phyloP scores from a whole-genome alignment of 345 rosid species.

The Linum lewisii region DNA sequence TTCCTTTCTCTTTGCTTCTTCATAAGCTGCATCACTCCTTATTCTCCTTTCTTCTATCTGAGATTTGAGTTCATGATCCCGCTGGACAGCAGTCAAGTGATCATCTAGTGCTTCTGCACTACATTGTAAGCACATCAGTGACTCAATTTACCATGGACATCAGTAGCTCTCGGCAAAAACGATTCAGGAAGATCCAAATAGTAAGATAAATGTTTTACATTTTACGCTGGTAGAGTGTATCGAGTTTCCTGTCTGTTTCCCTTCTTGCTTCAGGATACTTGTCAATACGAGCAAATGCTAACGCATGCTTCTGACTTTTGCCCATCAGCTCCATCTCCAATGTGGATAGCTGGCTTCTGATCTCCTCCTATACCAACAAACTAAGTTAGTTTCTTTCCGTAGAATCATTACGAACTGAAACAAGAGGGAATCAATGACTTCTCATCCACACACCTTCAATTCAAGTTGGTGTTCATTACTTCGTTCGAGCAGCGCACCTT shows the following conservation, averaged over 20 bases:
- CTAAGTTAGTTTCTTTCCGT: neutral
- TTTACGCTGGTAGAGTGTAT: slow-evolving; percentile 74
- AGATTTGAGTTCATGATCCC: slow-evolving; percentile 70
- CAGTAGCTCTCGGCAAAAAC: neutral
- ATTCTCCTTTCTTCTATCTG: slow-evolving; percentile 85
- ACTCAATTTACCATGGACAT: neutral
- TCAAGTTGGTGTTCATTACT: slow-evolving; percentile 43
- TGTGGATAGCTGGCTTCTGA: slow-evolving; percentile 51
- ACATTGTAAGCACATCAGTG: slow-evolving; percentile 9
- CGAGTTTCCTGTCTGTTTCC: slow-evolving; percentile 67
- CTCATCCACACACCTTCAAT: slow-evolving; percentile 39
- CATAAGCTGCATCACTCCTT: slow-evolving; percentile 73
- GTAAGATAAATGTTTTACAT: slow-evolving; percentile 37
- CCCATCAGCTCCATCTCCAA: slow-evolving; percentile 48
- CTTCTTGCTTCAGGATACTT: slow-evolving; percentile 54
- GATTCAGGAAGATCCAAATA: slow-evolving; percentile 4
- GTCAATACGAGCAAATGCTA: slow-evolving; percentile 47
- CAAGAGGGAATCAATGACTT: neutral
- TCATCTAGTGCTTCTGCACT: slow-evolving; percentile 95
- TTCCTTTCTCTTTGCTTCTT: slow-evolving; percentile 82
- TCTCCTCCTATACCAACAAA: slow-evolving; percentile 44
- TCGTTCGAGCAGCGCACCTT: slow-evolving; percentile 48
- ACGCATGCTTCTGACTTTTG: slow-evolving; percentile 38
- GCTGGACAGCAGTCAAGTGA: slow-evolving; percentile 77
- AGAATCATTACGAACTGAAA: neutral